These are phyloP conservation scores for Diddensiella caesifluorescens DNA, from an alignment of 805 yeast species.

Conservation along the genomic window DNA sequence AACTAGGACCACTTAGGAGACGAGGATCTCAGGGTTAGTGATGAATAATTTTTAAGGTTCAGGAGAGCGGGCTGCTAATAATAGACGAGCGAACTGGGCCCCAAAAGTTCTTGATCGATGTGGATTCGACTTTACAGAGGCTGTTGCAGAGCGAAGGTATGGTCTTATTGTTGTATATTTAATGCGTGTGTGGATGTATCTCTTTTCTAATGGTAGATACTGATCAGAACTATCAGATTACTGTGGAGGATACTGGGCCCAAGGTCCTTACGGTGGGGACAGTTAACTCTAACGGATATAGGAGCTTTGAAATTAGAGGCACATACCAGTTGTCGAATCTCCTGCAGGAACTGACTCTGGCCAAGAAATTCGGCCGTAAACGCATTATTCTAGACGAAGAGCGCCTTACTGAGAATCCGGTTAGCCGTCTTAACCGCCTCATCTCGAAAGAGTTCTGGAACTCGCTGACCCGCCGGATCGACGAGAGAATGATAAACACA, in stretches of 20 bases:
- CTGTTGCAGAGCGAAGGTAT: conserved; percentile 56
- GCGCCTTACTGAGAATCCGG: conserved; percentile 82
- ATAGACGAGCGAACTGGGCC: conserved; percentile 23
- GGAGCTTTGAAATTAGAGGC: conserved; percentile 69
- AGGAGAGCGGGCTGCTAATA: not conserved
- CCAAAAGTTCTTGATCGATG: conserved; percentile 65
- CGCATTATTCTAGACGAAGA: conserved; percentile 78
- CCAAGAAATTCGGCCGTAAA: conserved; percentile 71
- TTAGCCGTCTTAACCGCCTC: conserved; percentile 63
- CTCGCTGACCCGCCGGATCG: conserved; percentile 64
- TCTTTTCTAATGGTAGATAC: conserved; percentile 47
- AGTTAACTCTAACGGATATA: conserved; percentile 76
- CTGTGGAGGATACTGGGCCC: conserved; percentile 81
- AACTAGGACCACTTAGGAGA: conserved; percentile 7
- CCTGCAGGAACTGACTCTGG: conserved; percentile 83
- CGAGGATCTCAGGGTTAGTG: conserved; percentile 45
- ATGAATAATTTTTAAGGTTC: not conserved
- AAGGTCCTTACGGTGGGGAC: conserved; percentile 78
- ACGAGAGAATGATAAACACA: conserved; percentile 52
- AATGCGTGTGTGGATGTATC: not conserved
- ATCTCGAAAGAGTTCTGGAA: conserved; percentile 79
- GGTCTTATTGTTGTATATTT: conserved; percentile 9
- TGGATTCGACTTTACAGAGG: conserved; percentile 64
- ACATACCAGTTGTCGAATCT: conserved; percentile 85
- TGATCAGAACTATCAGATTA: conserved; percentile 76